Evolutionary conservation across 441 rosid species (phyloP).

Genomic region (Corymbia citriodora): DNA sequence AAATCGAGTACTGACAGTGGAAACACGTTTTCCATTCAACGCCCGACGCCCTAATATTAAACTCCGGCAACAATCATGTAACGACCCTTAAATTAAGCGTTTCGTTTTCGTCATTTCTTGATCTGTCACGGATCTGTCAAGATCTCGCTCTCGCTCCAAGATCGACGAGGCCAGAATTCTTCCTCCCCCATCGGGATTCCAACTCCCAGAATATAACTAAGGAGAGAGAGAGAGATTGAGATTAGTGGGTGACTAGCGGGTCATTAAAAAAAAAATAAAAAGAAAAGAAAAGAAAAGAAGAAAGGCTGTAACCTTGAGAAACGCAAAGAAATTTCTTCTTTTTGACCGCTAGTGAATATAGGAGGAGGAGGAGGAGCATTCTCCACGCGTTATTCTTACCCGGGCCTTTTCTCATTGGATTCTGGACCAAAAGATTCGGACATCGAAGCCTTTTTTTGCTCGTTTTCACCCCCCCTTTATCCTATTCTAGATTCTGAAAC

Average conservation of each 20-base stretch:
- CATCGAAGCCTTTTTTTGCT: neutral
- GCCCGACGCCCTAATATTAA: neutral
- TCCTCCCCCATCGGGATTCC: neutral
- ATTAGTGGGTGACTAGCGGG: neutral
- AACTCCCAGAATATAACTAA: neutral
- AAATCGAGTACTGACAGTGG: neutral
- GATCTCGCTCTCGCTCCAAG: neutral
- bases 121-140: neutral
- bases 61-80: neutral
- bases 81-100: neutral
- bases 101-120: neutral
- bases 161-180: neutral
- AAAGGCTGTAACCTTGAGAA: neutral
- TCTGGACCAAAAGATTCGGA: neutral
- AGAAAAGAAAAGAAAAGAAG: neutral
- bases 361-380: neutral
- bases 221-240: neutral
- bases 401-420: neutral
- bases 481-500: neutral
- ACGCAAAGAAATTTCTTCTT: neutral
- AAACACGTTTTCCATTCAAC: neutral
- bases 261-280: neutral
- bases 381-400: neutral
- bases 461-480: neutral
- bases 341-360: neutral